Conservation (phyloP, 192 early-diverging fungal genomes). For the Funneliformis mosseae region DNA sequence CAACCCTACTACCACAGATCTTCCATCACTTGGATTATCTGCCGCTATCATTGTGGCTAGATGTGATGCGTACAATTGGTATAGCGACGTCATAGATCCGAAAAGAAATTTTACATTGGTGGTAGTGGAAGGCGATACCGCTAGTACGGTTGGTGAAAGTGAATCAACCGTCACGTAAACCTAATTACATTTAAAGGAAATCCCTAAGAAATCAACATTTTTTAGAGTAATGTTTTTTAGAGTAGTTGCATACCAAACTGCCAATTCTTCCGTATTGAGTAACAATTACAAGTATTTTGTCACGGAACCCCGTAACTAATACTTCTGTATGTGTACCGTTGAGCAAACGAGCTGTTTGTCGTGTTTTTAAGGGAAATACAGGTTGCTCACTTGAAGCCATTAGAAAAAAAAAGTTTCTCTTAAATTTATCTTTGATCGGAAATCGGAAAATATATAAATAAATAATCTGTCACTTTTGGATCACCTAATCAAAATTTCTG, state of each 20-base stretch:
- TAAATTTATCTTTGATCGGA: too few relatives aligned
- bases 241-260: slow-evolving; percentile 46
- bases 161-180: slow-evolving; percentile 21
- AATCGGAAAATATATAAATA: too few relatives aligned
- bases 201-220: background rate
- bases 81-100: slow-evolving; percentile 44
- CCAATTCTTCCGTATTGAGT: slow-evolving; percentile 59
- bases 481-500: background rate
- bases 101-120: slow-evolving; percentile 49
- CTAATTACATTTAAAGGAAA: background rate
- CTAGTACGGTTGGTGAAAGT: background rate
- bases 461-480: background rate
- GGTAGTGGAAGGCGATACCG: slow-evolving; percentile 14
- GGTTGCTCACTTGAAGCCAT: background rate
- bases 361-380: slow-evolving; percentile 49
- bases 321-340: slow-evolving; percentile 54
- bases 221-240: background rate
- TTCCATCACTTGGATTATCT: slow-evolving; percentile 52
- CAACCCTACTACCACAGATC: slow-evolving; percentile 51
- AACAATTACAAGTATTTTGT: slow-evolving; percentile 57
- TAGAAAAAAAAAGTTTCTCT: too few relatives aligned
- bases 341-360: slow-evolving; percentile 45
- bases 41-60: slow-evolving; percentile 52
- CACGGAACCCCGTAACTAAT: slow-evolving; percentile 47
- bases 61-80: slow-evolving; percentile 56